These are phyloP conservation scores for Lentinula novae-zelandiae DNA, from an alignment of 1,284 basidiomycete species.

Conservation along the genomic window DNA sequence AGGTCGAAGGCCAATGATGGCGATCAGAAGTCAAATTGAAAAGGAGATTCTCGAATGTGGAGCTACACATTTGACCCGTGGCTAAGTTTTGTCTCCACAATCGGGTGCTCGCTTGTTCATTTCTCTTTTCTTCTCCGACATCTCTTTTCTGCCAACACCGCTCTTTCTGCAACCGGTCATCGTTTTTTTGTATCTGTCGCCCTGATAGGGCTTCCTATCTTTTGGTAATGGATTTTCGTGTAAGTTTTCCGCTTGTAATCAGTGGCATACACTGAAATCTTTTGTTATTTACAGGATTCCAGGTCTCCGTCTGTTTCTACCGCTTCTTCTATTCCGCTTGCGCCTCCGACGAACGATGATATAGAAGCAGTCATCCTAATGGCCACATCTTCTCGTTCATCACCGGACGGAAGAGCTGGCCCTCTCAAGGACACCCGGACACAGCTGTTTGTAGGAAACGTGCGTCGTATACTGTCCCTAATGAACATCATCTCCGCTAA, in stretches of 20 bases:
- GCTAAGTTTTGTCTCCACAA: background rate
- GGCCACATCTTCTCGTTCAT: constrained; percentile 55
- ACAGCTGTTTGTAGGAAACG: constrained; percentile 88
- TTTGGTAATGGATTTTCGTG: constrained; percentile 5
- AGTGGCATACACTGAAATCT: background rate
- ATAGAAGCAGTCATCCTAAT: constrained; percentile 81
- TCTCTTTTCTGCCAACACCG: background rate
- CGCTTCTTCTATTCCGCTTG: constrained; percentile 5
- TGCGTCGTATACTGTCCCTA: constrained; percentile 33
- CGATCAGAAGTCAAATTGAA: background rate
- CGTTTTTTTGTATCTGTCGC: background rate
- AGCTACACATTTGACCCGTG: constrained; percentile 2
- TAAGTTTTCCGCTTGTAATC: background rate
- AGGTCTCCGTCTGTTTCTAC: constrained; percentile 11
- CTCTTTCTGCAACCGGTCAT: background rate
- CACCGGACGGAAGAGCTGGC: constrained; percentile 38
- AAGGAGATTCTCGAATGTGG: background rate
- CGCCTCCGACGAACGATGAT: constrained; percentile 60
- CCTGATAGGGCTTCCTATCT: background rate
- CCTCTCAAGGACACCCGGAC: constrained; percentile 79
- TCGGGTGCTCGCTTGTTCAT: background rate
- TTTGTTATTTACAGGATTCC: constrained; percentile 6
- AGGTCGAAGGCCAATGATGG: background rate
- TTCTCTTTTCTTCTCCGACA: background rate
- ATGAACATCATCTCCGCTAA: background rate